phyloP scores from a whole-genome alignment of 192 early-diverging fungal genomes.

The Helicostylum pulchrum region DNA sequence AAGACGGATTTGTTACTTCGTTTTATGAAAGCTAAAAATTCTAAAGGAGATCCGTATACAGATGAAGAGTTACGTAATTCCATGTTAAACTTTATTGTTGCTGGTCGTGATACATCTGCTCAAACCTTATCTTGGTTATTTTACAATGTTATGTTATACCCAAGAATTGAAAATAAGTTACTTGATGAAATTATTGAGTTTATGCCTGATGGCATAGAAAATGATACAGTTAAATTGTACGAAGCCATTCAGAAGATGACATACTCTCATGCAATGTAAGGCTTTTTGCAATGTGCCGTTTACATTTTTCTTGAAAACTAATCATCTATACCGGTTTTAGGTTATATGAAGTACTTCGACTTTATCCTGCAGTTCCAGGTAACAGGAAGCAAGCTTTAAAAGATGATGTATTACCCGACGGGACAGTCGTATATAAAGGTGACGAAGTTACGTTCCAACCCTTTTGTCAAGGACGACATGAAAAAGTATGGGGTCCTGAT shows the following conservation, averaged over 20 bases:
- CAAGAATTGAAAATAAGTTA: constrained; percentile 38
- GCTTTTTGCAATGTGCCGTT: too few species aligned
- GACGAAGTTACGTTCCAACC: constrained; percentile 45
- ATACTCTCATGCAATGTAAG: constrained; percentile 36
- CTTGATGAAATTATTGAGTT: constrained; percentile 35
- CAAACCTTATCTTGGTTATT: constrained; percentile 48
- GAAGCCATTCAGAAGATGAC: constrained; percentile 30
- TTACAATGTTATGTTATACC: constrained; percentile 36
- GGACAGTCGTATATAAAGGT: constrained; percentile 50
- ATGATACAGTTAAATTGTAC: constrained; percentile 22
- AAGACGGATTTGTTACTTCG: constrained; percentile 31
- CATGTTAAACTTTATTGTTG: constrained; percentile 35
- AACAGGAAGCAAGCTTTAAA: constrained; percentile 52
- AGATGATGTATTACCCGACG: constrained; percentile 61
- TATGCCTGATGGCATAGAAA: constrained; percentile 19
- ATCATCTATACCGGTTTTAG: not conserved
- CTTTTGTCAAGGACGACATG: constrained; percentile 49
- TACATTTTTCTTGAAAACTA: too few species aligned
- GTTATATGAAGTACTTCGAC: constrained; percentile 56
- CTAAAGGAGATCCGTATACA: constrained; percentile 9
- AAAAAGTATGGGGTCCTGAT: constrained; percentile 60
- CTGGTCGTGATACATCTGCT: constrained; percentile 45
- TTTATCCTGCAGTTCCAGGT: constrained; percentile 64
- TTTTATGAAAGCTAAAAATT: constrained; percentile 28
- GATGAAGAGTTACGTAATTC: constrained; percentile 32